Evolutionary conservation across 192 early-diverging fungal genomes (phyloP).

Genomic region (Backusella australiensis): DNA sequence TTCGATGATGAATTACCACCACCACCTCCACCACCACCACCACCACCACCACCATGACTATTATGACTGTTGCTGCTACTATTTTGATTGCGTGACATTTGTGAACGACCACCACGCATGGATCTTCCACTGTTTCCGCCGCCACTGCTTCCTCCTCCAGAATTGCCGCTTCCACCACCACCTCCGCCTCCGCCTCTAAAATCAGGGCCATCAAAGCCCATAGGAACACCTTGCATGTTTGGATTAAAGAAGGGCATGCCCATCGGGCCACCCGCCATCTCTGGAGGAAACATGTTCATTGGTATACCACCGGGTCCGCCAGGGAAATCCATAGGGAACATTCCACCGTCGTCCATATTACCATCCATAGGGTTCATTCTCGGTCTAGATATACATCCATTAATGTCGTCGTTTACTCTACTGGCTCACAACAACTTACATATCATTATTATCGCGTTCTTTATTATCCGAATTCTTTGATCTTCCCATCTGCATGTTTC

Average conservation of each 20-base stretch:
- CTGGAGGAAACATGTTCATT: slow-evolving; percentile 36
- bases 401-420: too few relatives aligned
- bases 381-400: too few relatives aligned
- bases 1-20: background rate
- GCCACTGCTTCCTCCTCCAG: background rate
- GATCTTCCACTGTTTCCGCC: background rate
- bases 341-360: slow-evolving; percentile 7
- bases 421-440: background rate
- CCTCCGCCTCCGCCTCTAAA: background rate
- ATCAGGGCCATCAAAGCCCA: slow-evolving; percentile 28
- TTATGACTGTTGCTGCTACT: background rate
- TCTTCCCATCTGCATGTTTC: slow-evolving; percentile 16
- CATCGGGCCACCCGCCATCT: slow-evolving; percentile 34
- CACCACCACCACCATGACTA: background rate
- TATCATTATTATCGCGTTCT: slow-evolving; percentile 12
- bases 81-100: background rate
- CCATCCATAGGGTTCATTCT: slow-evolving; percentile 21
- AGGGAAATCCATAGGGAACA: slow-evolving; percentile 23
- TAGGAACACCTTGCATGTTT: slow-evolving; percentile 31
- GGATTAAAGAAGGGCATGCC: slow-evolving; percentile 35
- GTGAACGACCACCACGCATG: slow-evolving; percentile 1
- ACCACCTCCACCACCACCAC: background rate
- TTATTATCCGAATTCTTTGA: slow-evolving; percentile 11
- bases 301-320: slow-evolving; percentile 25
- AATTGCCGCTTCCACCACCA: background rate